A percentile compares a stretch with the other conserved stretches of the same genome.
Evolutionary conservation across 139 green algal genomes (phyloP).

Genomic region (Bryopsis sp.): DNA sequence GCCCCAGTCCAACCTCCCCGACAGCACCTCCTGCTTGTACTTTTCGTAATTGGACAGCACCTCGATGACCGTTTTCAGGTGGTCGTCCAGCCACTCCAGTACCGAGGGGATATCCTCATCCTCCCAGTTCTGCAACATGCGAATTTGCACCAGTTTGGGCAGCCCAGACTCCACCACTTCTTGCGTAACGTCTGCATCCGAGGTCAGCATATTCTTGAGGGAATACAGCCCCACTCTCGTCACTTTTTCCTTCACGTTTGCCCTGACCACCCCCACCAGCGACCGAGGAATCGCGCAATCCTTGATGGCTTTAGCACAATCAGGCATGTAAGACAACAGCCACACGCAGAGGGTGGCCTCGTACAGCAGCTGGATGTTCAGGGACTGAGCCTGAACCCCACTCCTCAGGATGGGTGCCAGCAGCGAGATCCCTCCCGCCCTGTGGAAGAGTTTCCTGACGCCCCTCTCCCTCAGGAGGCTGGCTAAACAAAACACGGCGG

Average conservation of each 20-base stretch:
- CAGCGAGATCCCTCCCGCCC: conserved; percentile 41
- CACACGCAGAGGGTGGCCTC: conserved; percentile 83
- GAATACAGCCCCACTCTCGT: conserved; percentile 73
- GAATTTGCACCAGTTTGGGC: conserved; percentile 55
- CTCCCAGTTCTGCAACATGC: conserved; percentile 61
- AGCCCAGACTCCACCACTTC: conserved; percentile 78
- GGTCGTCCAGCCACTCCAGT: conserved; percentile 69
- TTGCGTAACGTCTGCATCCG: conserved; percentile 29
- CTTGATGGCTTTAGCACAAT: conserved; percentile 51
- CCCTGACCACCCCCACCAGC: conserved; percentile 73
- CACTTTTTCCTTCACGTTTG: conserved; percentile 91
- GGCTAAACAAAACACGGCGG: conserved; percentile 51
- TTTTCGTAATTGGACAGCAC: conserved; percentile 78
- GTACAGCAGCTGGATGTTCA: conserved; percentile 85
- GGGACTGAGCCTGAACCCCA: conserved; percentile 30
- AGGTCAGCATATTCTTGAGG: conserved; percentile 72
- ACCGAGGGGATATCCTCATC: conserved; percentile 78
- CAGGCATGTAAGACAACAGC: conserved; percentile 77
- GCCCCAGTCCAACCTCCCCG: conserved; percentile 72
- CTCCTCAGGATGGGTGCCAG: conserved; percentile 55
- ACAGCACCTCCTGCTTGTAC: conserved; percentile 61
- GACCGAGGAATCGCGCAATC: conserved; percentile 41
- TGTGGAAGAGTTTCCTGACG: conserved; percentile 52
- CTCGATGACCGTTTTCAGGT: conserved; percentile 57
- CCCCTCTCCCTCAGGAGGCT: conserved; percentile 65